phyloP scores from a whole-genome alignment of 257 asterid genomes.

The Rubia yunnanensis region DNA sequence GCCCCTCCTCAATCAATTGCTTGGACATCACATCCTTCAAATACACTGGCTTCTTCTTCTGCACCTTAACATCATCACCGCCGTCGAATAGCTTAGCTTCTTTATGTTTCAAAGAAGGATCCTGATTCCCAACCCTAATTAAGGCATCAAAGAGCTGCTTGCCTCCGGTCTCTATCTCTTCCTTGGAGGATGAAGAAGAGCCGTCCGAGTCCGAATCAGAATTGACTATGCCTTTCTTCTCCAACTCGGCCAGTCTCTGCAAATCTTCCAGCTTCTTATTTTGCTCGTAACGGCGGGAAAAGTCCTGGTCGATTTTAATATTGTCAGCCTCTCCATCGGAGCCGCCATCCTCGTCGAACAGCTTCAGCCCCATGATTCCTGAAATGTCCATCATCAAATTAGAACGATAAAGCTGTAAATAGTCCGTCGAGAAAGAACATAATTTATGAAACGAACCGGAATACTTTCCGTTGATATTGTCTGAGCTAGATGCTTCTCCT shows the following conservation, averaged over 20 bases:
- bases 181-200: slow-evolving; percentile 31
- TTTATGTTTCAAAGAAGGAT: slow-evolving; percentile 44
- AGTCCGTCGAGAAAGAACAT: too few species aligned
- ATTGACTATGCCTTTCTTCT: slow-evolving; percentile 44
- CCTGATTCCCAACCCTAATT: slow-evolving; percentile 46
- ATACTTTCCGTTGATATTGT: too few species aligned
- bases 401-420: too few species aligned
- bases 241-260: slow-evolving; percentile 50
- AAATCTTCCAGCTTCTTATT: slow-evolving; percentile 75
- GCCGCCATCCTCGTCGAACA: slow-evolving; percentile 37
- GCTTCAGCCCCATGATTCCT: slow-evolving; percentile 21
- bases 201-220: slow-evolving; percentile 40
- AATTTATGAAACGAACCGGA: too few species aligned
- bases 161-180: slow-evolving; percentile 22
- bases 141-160: slow-evolving; percentile 53
- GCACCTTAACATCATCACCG: slow-evolving; percentile 2
- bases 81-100: slow-evolving; percentile 51
- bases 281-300: slow-evolving; percentile 60
- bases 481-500: too few species aligned
- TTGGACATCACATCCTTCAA: slow-evolving; percentile 66
- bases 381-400: too few species aligned
- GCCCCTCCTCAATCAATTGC: slow-evolving; percentile 65
- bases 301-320: slow-evolving; percentile 51
- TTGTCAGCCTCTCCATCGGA: slow-evolving; percentile 32
- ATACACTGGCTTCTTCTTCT: slow-evolving; percentile 49